Evolutionary conservation across 73 alveolate species (phyloP).

Genomic region (Tetrahymena thermophila): DNA sequence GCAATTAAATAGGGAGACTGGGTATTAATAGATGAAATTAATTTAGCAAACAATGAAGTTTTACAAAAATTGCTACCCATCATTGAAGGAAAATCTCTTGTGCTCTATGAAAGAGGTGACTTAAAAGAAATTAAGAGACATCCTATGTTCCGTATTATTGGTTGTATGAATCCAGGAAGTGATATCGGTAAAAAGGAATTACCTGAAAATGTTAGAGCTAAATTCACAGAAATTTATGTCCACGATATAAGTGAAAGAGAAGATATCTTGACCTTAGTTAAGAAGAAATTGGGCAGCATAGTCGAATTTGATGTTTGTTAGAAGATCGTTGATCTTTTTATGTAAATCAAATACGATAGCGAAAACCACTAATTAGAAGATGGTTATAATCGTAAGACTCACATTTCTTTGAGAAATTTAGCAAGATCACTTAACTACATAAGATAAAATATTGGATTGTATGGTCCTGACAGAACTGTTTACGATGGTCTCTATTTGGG

Average conservation of each 20-base stretch:
- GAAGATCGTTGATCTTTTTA: conserved; percentile 72
- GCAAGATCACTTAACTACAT: conserved; percentile 58
- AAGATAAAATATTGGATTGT: conserved; percentile 14
- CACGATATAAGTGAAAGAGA: conserved; percentile 75
- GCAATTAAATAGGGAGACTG: conserved; percentile 94
- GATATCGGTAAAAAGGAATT: conserved; percentile 89
- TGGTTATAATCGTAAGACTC: conserved; percentile 42
- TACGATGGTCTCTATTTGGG: conserved; percentile 35
- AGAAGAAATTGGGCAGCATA: conserved; percentile 41
- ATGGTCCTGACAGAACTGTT: neutral
- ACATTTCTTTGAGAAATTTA: conserved; percentile 62
- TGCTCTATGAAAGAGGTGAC: conserved; percentile 86
- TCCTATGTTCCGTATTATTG: conserved; percentile 91
- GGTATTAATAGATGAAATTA: conserved; percentile 95
- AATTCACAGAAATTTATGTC: conserved; percentile 88
- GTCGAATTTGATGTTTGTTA: conserved; percentile 56
- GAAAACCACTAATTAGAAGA: conserved; percentile 46
- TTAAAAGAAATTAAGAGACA: conserved; percentile 76
- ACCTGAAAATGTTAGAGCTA: conserved; percentile 74
- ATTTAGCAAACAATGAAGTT: conserved; percentile 90
- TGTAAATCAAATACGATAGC: conserved; percentile 55
- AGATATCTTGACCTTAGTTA: conserved; percentile 70
- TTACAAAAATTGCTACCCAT: conserved; percentile 75
- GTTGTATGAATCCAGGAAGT: conserved; percentile 98
- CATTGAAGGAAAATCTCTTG: conserved; percentile 76